Conservation (phyloP, 441 rosid genomes). For the Adansonia gregorii region DNA sequence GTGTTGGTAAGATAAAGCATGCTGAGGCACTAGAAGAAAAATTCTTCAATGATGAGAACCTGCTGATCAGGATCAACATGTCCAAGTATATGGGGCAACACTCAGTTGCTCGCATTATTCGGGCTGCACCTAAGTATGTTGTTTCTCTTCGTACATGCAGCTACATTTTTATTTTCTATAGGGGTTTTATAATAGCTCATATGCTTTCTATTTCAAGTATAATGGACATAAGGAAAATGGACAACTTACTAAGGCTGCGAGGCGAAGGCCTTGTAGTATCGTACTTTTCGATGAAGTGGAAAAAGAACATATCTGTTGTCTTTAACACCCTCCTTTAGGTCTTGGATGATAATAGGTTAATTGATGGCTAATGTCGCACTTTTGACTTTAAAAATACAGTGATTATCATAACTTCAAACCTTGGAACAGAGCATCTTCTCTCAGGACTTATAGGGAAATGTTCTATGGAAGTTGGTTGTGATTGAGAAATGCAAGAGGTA, state of each 20-base stretch:
- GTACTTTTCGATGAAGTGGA: conserved; percentile 88
- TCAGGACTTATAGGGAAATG: conserved; percentile 70
- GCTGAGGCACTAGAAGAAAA: conserved; percentile 98
- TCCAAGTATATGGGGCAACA: conserved; percentile 95
- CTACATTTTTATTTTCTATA: background rate
- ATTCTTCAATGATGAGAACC: conserved; percentile 82
- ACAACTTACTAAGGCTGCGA: conserved; percentile 82
- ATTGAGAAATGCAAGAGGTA: conserved; percentile 80
- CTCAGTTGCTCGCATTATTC: conserved; percentile 77
- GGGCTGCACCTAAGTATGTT: conserved; percentile 90
- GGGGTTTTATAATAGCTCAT: background rate
- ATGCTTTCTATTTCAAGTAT: conserved; percentile 44
- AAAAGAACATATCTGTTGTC: conserved; percentile 78
- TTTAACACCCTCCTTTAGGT: conserved; percentile 82
- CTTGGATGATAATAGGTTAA: conserved; percentile 77
- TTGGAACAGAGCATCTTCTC: conserved; percentile 79
- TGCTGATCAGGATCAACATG: conserved; percentile 86
- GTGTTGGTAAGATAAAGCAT: conserved; percentile 93
- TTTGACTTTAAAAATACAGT: conserved; percentile 80
- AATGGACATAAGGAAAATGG: conserved; percentile 96
- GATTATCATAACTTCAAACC: conserved; percentile 84
- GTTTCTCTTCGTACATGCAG: background rate
- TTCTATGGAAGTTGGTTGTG: conserved; percentile 75
- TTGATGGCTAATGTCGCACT: conserved; percentile 84
- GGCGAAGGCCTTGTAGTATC: conserved; percentile 78